Evolutionary conservation across 352 stramenopile species (phyloP).

Genomic region (Phytophthora pisi): DNA sequence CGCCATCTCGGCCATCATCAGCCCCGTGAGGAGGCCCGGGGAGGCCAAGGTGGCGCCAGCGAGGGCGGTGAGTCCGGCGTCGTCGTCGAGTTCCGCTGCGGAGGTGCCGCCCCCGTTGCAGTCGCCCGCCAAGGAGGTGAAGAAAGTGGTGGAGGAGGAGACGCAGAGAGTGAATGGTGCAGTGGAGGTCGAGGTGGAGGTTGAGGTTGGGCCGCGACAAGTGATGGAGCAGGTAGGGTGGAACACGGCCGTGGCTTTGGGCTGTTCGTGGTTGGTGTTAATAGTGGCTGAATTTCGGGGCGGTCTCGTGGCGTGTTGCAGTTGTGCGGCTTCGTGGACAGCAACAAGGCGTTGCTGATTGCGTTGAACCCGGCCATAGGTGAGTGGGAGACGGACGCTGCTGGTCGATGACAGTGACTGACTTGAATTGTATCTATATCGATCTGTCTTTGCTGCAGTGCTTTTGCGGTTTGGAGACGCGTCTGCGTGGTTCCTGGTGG

Average conservation of each 20-base stretch:
- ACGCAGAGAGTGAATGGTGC: not conserved
- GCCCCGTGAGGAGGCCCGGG: slow-evolving; percentile 28
- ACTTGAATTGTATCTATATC: not conserved
- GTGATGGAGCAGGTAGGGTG: not conserved
- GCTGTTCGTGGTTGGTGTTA: too few relatives aligned
- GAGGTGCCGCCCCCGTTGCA: slow-evolving; percentile 16
- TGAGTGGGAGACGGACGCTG: slow-evolving; percentile 9
- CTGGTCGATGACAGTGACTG: not conserved
- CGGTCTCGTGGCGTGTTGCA: slow-evolving; percentile 2
- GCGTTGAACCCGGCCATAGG: slow-evolving; percentile 50
- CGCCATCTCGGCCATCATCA: slow-evolving; percentile 72
- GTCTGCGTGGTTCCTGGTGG: slow-evolving; percentile 28
- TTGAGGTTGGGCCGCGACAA: not conserved
- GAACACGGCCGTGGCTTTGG: not conserved
- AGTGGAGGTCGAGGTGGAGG: not conserved
- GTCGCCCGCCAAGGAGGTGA: slow-evolving; percentile 17
- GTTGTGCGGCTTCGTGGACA: slow-evolving; percentile 21
- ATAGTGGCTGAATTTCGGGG: too few relatives aligned
- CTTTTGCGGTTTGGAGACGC: slow-evolving; percentile 50
- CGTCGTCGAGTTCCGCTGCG: not conserved
- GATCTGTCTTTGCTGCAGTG: slow-evolving; percentile 27
- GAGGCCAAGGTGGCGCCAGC: slow-evolving; percentile 18
- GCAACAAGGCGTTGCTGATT: slow-evolving; percentile 43
- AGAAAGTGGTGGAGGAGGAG: slow-evolving; percentile 2
- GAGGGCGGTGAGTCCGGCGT: slow-evolving; percentile 11